Conservation (phyloP, 164 flowering plant species). For the Vitis cinerea region DNA sequence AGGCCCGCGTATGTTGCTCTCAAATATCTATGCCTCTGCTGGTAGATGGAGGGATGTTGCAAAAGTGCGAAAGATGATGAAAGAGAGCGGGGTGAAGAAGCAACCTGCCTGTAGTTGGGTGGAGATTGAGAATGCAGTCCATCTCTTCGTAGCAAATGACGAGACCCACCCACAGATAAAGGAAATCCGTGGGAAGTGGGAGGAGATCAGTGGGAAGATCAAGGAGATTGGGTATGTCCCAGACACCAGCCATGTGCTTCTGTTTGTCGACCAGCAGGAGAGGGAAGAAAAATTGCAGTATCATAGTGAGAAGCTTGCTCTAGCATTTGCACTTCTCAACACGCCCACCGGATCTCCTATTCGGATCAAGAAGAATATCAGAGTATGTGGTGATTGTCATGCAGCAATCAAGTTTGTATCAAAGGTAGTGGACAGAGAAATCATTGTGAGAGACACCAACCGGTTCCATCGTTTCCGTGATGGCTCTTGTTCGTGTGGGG, state of each 20-base stretch:
- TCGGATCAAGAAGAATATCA: conserved; percentile 58
- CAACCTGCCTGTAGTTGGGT: conserved; percentile 83
- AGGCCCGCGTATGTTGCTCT: conserved; percentile 58
- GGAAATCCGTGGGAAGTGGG: conserved; percentile 49
- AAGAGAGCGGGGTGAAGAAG: conserved; percentile 53
- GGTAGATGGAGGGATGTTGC: conserved; percentile 61
- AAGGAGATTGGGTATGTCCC: conserved; percentile 59
- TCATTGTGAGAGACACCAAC: conserved; percentile 62
- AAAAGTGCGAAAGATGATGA: conserved; percentile 55
- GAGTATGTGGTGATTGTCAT: conserved; percentile 71
- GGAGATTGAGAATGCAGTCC: conserved; percentile 58
- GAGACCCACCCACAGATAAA: conserved; percentile 49
- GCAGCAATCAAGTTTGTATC: conserved; percentile 63
- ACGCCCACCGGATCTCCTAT: conserved; percentile 47
- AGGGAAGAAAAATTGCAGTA: conserved; percentile 53
- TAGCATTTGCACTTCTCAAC: conserved; percentile 64
- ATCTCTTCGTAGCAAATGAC: conserved; percentile 59
- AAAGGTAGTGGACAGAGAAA: conserved; percentile 49
- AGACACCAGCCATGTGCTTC: conserved; percentile 57
- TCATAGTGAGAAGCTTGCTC: conserved; percentile 70
- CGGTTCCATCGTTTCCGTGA: conserved; percentile 57
- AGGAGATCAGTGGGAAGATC: conserved; percentile 35
- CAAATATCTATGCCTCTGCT: conserved; percentile 63
- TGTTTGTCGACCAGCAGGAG: conserved; percentile 50
- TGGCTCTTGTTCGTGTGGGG: conserved; percentile 67